Evolutionary conservation across 129 eudicot species (phyloP), one percentile per base, ranked within the genome.

Genomic region (sunflower (Helianthus annuus)): DNA sequence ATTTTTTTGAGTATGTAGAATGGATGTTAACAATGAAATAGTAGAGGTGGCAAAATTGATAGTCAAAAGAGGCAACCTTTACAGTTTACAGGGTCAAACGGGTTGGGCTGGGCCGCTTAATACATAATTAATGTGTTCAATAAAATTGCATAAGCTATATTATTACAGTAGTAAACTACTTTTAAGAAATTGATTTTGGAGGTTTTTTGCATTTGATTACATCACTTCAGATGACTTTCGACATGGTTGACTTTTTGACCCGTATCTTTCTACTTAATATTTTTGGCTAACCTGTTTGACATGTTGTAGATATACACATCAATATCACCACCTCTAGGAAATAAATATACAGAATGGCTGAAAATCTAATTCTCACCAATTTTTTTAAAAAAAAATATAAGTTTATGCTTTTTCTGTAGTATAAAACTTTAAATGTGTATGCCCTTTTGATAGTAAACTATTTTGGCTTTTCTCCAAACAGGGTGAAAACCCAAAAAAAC

Each of bases 401-500:
- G 57, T 14, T 58, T 59, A 57, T 70, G 27, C 12, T 42, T 7
- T 7, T 58, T 58, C 76, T 14, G 29, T 8, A 58, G 17, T 71
- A 45, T 71, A 57, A 42, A 70, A 39, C 7, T 54, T 6, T 53
- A 70, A 39, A 53, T 56, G 39, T 17, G n/a, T 70, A 54, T 58
- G 14, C 48, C 48, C 11, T 49, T 51, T 38, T 36, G 7, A 69
- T 16, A 42, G 32, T 48, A 48, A 64, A 51, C 11, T 55, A 16
- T 78, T 38, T 62, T 44, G 48, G 10, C 42, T 32, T 60, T 52
- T 16, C 10, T 45, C 8, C 46, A 12, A 53, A 34, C 79, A 94
- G 99, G 99, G 99, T 63, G 99, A 94, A 75, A 94, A 94, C 76
- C 97, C 99, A 12, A 94, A 94, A 66, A 94, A 94, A 64, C 98